phyloP scores from a whole-genome alignment of 805 yeast genomes.

The Candida methanosorbosa region DNA sequence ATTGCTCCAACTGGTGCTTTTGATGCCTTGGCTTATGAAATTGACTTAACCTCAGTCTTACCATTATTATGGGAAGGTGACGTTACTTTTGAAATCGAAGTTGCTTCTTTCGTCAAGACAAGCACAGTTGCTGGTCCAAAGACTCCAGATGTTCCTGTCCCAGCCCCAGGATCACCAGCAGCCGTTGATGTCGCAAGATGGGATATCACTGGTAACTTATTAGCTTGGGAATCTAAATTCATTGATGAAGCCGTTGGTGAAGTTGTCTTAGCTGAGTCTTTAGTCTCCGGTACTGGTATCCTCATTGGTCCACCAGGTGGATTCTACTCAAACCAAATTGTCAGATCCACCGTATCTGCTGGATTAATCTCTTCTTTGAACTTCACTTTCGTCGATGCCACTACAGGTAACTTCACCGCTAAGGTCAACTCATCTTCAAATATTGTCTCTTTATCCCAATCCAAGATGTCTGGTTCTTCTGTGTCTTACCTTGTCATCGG shows the following conservation, averaged over 20 bases:
- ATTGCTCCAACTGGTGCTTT: slow-evolving; percentile 21
- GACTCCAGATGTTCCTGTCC: no score
- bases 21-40: slow-evolving; percentile 19
- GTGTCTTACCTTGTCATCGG: slow-evolving; percentile 6
- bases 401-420: slow-evolving; percentile 13
- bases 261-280: slow-evolving; percentile 8
- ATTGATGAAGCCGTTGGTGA: slow-evolving; percentile 14
- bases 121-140: slow-evolving; percentile 11
- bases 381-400: slow-evolving; percentile 18
- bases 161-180: slow-evolving; percentile 7
- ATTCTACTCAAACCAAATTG: slow-evolving; percentile 16
- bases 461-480: slow-evolving; percentile 5
- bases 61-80: slow-evolving; percentile 22
- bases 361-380: slow-evolving; percentile 15
- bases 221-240: slow-evolving; percentile 16
- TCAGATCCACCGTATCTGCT: slow-evolving; percentile 9
- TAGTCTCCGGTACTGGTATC: slow-evolving; percentile 14
- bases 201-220: slow-evolving; percentile 21
- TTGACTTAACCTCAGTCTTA: slow-evolving; percentile 20
- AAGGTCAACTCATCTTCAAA: slow-evolving; percentile 9
- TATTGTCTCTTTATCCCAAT: slow-evolving; percentile 7
- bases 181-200: slow-evolving; percentile 11
- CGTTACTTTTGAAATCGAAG: slow-evolving; percentile 15
- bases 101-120: slow-evolving; percentile 18
- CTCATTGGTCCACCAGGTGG: slow-evolving; percentile 17